Percentiles rank a stretch among this genome's conserved stretches.
phyloP scores from a whole-genome alignment of 1,284 basidiomycete genomes.

The Hypsizygus ulmarius region DNA sequence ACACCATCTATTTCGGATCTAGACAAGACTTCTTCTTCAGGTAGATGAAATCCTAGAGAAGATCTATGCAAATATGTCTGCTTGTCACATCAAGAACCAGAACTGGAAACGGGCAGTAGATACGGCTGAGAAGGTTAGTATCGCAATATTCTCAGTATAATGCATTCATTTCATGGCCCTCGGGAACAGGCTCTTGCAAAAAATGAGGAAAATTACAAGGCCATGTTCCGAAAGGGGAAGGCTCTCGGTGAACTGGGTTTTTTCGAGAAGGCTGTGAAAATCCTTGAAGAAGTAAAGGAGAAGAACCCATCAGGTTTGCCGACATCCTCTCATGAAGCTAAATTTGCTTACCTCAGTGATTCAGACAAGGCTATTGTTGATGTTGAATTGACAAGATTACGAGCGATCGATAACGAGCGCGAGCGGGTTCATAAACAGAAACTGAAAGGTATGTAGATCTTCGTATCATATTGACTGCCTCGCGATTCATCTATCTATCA shows the following conservation, averaged over 20 bases:
- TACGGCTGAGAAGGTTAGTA: conserved; percentile 66
- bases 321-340: neutral
- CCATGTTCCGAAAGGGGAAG: conserved; percentile 77
- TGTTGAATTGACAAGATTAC: conserved; percentile 58
- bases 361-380: conserved; percentile 58
- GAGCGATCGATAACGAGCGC: conserved; percentile 59
- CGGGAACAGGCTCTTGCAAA: conserved; percentile 58
- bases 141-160: neutral
- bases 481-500: neutral
- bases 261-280: conserved; percentile 65
- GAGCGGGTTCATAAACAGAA: conserved; percentile 66
- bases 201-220: conserved; percentile 74
- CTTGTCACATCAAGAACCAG: conserved; percentile 70
- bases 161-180: neutral
- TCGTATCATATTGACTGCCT: neutral
- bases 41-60: conserved; percentile 72
- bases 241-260: conserved; percentile 71
- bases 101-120: conserved; percentile 77
- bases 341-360: neutral
- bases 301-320: conserved; percentile 56
- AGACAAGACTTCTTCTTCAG: conserved; percentile 34
- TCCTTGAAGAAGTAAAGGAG: conserved; percentile 60
- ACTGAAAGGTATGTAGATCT: conserved; percentile 57
- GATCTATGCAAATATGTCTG: conserved; percentile 78
- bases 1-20: neutral